A percentile compares a stretch with the other conserved stretches of the same genome.
phyloP scores from a whole-genome alignment of 2,329 filamentous ascomycete species.

The Aspergillus sclerotialis region DNA sequence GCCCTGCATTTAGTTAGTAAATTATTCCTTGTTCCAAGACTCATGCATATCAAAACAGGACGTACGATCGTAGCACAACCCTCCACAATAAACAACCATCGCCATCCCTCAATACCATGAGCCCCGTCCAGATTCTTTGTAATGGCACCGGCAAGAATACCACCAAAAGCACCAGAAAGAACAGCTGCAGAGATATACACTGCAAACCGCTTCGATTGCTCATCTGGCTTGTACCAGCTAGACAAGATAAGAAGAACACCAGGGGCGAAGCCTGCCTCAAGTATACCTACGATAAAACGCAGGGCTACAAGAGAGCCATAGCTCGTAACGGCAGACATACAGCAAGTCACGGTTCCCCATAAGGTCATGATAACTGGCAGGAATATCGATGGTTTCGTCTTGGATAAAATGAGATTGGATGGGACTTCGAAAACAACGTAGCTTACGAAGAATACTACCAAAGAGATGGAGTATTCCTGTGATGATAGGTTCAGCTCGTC shows the following conservation, averaged over 20 bases:
- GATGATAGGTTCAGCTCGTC: conserved; percentile 17
- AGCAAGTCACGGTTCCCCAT: conserved; percentile 46
- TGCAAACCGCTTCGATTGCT: conserved; percentile 51
- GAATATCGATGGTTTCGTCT: conserved; percentile 45
- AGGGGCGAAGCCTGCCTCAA: conserved; percentile 19
- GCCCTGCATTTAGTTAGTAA: conserved; percentile 40
- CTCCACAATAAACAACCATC: conserved; percentile 47
- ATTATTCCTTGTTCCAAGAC: conserved; percentile 47
- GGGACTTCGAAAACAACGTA: conserved; percentile 32
- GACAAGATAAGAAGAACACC: conserved; percentile 37
- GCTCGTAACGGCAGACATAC: conserved; percentile 44
- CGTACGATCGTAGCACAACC: conserved; percentile 39
- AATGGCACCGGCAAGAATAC: conserved; percentile 45
- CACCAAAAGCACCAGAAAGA: conserved; percentile 49
- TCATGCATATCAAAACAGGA: conserved; percentile 37
- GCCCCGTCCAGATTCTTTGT: conserved; percentile 40
- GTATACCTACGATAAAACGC: conserved; percentile 11
- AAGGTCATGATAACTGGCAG: conserved; percentile 46
- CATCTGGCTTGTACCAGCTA: conserved; percentile 54
- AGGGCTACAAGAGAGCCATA: conserved; percentile 46
- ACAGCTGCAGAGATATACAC: conserved; percentile 54
- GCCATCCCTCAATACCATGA: conserved; percentile 43
- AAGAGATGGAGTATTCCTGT: conserved; percentile 43
- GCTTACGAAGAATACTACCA: conserved; percentile 50
- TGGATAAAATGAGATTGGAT: conserved; percentile 39